Evolutionary conservation across 805 yeast species (phyloP).

Genomic region (Saccharomycopsis capsularis): DNA sequence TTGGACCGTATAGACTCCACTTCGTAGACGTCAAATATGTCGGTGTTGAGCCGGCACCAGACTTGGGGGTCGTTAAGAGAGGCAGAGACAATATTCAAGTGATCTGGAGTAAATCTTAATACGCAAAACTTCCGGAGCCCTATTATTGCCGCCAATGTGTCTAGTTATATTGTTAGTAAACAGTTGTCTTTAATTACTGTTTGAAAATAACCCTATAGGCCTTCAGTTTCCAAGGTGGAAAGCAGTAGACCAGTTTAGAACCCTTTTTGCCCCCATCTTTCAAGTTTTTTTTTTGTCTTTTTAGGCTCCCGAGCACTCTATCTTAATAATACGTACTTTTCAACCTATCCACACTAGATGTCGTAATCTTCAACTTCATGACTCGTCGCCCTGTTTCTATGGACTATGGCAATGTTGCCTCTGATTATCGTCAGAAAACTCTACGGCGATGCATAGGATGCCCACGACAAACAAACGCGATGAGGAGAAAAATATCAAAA

Average conservation of each 20-base stretch:
- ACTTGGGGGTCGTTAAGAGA: slow-evolving; percentile 55
- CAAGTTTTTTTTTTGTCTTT: not conserved
- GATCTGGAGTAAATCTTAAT: slow-evolving; percentile 45
- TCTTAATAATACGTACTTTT: no score
- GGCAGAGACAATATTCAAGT: slow-evolving; percentile 45
- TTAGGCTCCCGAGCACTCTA: no score
- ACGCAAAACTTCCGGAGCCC: slow-evolving; percentile 49
- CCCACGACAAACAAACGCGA: no score
- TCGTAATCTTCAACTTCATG: slow-evolving; percentile 30
- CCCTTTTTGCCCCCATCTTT: not conserved
- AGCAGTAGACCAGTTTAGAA: not conserved
- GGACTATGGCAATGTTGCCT: no score
- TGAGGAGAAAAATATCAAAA: no score
- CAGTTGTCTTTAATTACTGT: not conserved
- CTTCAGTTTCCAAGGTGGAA: no score
- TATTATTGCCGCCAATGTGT: slow-evolving; percentile 43
- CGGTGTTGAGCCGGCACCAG: slow-evolving; percentile 51
- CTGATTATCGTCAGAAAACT: no score
- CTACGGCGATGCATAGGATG: no score
- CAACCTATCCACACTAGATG: slow-evolving; percentile 27
- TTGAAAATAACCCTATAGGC: not conserved
- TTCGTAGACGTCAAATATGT: slow-evolving; percentile 44
- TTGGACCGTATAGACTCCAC: slow-evolving; percentile 47
- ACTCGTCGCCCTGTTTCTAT: no score
- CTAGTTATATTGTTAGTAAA: slow-evolving; percentile 23